Percentiles rank a stretch among this genome's conserved stretches.
phyloP scores from a whole-genome alignment of 2,329 filamentous ascomycete species.

The Penicillium vulpinum region DNA sequence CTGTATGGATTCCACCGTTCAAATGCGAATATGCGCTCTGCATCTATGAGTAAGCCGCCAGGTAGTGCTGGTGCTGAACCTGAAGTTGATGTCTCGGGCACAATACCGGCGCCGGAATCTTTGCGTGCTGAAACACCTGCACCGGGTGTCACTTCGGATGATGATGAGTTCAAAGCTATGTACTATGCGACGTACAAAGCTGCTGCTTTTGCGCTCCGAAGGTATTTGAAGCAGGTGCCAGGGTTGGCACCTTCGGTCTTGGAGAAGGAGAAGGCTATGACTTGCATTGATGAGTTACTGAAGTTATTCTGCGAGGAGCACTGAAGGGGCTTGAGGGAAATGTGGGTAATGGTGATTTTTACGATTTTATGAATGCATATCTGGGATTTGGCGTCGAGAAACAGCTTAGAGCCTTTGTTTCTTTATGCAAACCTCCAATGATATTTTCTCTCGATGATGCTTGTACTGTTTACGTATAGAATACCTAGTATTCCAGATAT shows the following conservation, averaged over 20 bases:
- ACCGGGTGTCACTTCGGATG: slow-evolving; percentile 32
- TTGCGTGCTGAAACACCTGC: slow-evolving; percentile 22
- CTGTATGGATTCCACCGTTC: slow-evolving; percentile 45
- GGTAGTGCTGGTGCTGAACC: slow-evolving; percentile 3
- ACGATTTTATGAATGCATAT: slow-evolving; percentile 19
- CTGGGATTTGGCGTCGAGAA: slow-evolving; percentile 6
- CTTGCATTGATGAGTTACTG: slow-evolving; percentile 43
- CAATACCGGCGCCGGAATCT: slow-evolving; percentile 14
- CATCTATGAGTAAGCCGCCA: slow-evolving; percentile 16
- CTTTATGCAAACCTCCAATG: not conserved
- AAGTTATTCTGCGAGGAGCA: slow-evolving; percentile 44
- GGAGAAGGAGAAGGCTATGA: slow-evolving; percentile 43
- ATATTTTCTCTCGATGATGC: not conserved
- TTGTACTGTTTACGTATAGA: not conserved
- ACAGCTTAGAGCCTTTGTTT: not conserved
- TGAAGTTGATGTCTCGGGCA: slow-evolving; percentile 11
- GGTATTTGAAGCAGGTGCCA: slow-evolving; percentile 34
- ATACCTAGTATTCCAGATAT: not conserved
- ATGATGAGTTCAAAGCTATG: slow-evolving; percentile 47
- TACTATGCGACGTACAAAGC: slow-evolving; percentile 48
- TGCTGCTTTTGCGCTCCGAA: slow-evolving; percentile 44
- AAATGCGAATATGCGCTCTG: slow-evolving; percentile 24
- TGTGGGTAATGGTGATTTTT: slow-evolving; percentile 5
- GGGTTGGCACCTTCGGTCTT: slow-evolving; percentile 26
- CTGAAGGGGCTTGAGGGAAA: slow-evolving; percentile 16